Evolutionary conservation across 2,329 filamentous ascomycete genomes (phyloP).

Genomic region (Colletotrichum tanaceti): DNA sequence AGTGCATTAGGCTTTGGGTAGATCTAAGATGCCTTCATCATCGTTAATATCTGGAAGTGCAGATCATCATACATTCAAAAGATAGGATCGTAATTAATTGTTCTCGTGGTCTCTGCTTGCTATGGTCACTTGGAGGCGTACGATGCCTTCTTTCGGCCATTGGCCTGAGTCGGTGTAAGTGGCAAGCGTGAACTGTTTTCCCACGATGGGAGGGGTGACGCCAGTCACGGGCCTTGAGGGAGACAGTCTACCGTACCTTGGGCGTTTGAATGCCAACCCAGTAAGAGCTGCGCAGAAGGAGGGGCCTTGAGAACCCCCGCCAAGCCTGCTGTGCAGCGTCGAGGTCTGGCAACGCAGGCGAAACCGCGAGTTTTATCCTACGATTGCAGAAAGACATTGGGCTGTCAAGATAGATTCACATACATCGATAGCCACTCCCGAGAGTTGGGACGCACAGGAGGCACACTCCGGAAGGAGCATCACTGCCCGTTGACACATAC

Average conservation of each 20-base stretch:
- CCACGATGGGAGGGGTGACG: neutral
- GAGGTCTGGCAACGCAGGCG: neutral
- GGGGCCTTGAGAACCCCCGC: neutral
- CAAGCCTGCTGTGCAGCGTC: neutral
- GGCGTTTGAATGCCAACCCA: no score
- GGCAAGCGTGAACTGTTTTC: neutral
- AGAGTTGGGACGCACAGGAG: constrained; percentile 3
- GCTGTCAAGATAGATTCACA: neutral
- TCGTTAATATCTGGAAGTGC: no score
- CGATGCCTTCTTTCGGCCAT: neutral
- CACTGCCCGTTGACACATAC: neutral
- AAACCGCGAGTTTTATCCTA: neutral
- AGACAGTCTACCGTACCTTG: no score
- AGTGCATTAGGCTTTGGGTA: no score
- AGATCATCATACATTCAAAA: no score
- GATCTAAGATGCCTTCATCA: no score
- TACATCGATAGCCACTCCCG: neutral
- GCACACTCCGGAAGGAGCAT: neutral
- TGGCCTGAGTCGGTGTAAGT: neutral
- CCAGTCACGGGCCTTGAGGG: neutral
- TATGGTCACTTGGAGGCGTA: neutral
- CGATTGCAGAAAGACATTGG: neutral
- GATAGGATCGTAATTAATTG: no score
- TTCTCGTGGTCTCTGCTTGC: neutral
- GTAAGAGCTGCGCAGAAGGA: no score